phyloP scores from a whole-genome alignment of 371 early-diverging fungal genomes.

The Mucor lusitanicus region DNA sequence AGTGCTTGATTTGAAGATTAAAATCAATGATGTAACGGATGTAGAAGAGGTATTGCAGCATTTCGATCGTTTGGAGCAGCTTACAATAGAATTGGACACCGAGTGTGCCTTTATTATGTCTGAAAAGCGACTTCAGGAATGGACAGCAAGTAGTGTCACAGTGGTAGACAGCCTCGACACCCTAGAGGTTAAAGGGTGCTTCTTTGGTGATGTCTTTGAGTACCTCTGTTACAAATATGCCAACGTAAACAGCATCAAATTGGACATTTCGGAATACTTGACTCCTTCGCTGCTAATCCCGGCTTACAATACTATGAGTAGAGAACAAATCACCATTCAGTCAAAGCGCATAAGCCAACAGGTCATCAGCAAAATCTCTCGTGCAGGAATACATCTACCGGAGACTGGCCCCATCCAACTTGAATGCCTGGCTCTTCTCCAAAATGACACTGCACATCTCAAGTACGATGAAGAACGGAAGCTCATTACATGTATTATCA shows the following conservation, averaged over 20 bases:
- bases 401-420: neutral
- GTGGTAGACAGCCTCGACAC: neutral
- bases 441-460: neutral
- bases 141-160: neutral
- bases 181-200: neutral
- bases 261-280: neutral
- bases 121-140: neutral
- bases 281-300: neutral
- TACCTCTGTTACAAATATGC: neutral
- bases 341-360: too few species aligned
- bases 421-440: neutral
- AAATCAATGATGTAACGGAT: neutral
- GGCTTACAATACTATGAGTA: too few species aligned
- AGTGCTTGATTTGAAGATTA: neutral
- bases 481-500: neutral
- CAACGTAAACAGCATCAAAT: neutral
- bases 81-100: neutral
- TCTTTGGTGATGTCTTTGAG: neutral
- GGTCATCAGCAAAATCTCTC: neutral
- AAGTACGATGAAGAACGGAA: neutral
- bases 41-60: neutral
- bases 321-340: too few species aligned
- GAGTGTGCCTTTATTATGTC: neutral
- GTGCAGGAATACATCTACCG: neutral
- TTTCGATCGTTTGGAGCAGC: neutral